Evolutionary conservation across 768 basidiomycete species (phyloP), one percentile per base, ranked within the genome.

Genomic region (Pulveroboletus sp.): DNA sequence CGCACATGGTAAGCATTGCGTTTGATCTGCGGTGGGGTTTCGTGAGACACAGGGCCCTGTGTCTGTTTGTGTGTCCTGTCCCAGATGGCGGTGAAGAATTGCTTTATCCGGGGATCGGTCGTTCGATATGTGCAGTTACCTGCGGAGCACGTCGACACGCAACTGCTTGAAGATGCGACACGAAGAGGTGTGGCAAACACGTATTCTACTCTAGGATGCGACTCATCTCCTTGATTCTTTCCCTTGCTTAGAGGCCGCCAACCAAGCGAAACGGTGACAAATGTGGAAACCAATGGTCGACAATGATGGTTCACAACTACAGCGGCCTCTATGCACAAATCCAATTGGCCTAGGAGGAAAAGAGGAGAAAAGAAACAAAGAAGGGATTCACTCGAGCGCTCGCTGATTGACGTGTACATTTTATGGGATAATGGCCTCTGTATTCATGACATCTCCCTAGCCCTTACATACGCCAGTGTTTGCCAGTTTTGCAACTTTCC

Each of bases 51-150:
- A 7, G 8, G 26, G 12, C 30, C 30, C 27, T 49, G 3, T 10
- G 36, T 37, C 28, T 4, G 5, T 8, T 35, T 5, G 24, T 31
- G 31, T 31, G 31, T 11, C 39, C 5, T 49, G 15, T 40, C 32
- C 60, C 59, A 98, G 95, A 93, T 97, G 85, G 93, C 95, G 0
- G 93, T 99, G 38, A 95, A 94, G 74, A 98, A 98, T 69, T 96
- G 93, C 68, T 99, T 99, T 66, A 99, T 99, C 60, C 86, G 96
- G 38, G 96, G 96, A 55, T 95, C 93, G 15, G 96, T 98, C 12
- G 94, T 99, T 46, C 87, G 96, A 57, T 99, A 99, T 62, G 96
- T 98, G 17, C 91, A 95, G 65, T 76, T 99, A 48, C 92, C 93
- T 3, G 83, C 90, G 24, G 86, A 89, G 55, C 88, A 89, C 53